phyloP scores from a whole-genome alignment of 2,329 filamentous ascomycete genomes.

The Aspergillus sp. region DNA sequence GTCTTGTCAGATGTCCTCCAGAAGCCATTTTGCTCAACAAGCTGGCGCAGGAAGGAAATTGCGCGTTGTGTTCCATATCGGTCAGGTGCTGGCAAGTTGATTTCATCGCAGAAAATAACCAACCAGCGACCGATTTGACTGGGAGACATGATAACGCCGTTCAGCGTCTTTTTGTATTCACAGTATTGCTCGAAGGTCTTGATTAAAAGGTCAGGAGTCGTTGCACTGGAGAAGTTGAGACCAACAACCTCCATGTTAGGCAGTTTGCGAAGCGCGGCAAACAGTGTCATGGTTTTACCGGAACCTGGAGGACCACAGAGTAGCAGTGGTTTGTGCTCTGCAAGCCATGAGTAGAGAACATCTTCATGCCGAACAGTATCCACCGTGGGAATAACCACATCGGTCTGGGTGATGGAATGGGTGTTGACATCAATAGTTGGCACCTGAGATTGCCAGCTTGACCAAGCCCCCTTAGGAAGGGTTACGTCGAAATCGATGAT shows the following conservation, averaged over 20 bases:
- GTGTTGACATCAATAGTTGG: conserved; percentile 96
- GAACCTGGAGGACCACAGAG: conserved; percentile 97
- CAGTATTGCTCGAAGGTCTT: conserved; percentile 99
- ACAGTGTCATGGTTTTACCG: conserved; percentile 99
- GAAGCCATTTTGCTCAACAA: conserved; percentile 98
- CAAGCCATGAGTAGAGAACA: conserved; percentile 98
- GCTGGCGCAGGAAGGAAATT: conserved; percentile 93
- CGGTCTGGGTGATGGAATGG: conserved; percentile 95
- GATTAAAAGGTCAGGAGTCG: conserved; percentile 93
- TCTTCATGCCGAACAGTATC: conserved; percentile 98
- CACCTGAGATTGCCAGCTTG: conserved; percentile 90
- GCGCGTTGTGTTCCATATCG: conserved; percentile 96
- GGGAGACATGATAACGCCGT: conserved; percentile 91
- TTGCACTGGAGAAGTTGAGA: conserved; percentile 98
- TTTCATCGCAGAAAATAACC: conserved; percentile 98
- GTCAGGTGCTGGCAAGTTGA: conserved; percentile 96
- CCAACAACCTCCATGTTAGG: conserved; percentile 99
- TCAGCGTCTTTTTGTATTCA: conserved; percentile 98
- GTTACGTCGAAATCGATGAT: conserved; percentile 95
- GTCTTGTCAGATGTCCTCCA: conserved; percentile 97
- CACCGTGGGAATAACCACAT: conserved; percentile 95
- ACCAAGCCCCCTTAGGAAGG: conserved; percentile 85
- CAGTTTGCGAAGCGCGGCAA: conserved; percentile 93
- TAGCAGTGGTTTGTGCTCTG: conserved; percentile 94
- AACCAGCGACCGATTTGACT: conserved; percentile 97